Conservation (phyloP, 768 basidiomycete species). For the Leccinum aurantiacum region DNA sequence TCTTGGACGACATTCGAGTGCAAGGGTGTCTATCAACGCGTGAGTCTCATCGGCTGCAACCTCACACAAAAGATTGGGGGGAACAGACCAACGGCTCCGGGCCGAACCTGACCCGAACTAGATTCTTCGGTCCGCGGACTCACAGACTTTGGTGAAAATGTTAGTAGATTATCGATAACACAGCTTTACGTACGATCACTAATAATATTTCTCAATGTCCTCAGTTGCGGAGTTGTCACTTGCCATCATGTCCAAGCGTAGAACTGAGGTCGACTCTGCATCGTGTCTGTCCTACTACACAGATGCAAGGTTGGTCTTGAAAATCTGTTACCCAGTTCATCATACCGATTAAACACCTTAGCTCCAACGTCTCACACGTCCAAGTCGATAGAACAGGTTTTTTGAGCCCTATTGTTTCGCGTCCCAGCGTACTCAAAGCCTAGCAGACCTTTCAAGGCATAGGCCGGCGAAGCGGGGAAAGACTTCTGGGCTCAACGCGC, state of each 20-base stretch:
- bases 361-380: neutral
- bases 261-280: constrained; percentile 10
- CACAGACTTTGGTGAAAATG: no score
- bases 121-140: no score
- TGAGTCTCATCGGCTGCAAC: neutral
- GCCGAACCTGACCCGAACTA: no score
- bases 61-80: no score
- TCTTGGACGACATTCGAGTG: constrained; percentile 9
- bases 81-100: no score
- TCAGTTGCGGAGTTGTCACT: neutral
- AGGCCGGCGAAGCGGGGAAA: constrained; percentile 47
- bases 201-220: no score
- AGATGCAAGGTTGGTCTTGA: constrained; percentile 12
- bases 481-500: constrained; percentile 51
- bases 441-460: constrained; percentile 9
- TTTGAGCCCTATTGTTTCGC: neutral
- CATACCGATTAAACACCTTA: constrained; percentile 1
- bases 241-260: constrained; percentile 7
- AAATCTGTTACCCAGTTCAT: neutral
- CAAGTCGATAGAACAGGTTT: constrained; percentile 19
- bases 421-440: neutral
- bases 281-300: constrained; percentile 14
- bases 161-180: no score
- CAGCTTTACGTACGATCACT: no score
- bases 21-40: neutral